phyloP scores from a whole-genome alignment of 2,329 filamentous ascomycete species.

The Ceratocystis smalleyi region DNA sequence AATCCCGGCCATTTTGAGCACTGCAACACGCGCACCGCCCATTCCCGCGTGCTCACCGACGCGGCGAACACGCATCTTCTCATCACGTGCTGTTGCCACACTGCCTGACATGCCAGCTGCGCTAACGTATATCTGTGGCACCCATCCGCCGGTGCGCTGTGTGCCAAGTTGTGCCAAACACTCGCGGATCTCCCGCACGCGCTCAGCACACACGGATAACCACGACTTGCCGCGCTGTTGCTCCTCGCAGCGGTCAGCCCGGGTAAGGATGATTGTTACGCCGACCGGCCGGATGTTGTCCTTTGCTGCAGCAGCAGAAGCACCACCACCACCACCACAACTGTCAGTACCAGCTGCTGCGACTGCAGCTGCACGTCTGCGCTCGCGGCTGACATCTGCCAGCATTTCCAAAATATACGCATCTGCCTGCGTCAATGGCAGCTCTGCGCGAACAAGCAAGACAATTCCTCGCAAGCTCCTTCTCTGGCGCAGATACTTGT shows the following conservation, averaged over 20 bases:
- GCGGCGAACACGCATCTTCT: slow-evolving; percentile 19
- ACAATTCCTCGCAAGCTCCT: slow-evolving; percentile 36
- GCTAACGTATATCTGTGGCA: slow-evolving; percentile 25
- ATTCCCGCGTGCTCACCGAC: slow-evolving; percentile 23
- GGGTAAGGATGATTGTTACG: slow-evolving; percentile 39
- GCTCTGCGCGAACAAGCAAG: slow-evolving; percentile 38
- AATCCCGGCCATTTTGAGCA: slow-evolving; percentile 29
- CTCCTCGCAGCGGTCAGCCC: slow-evolving; percentile 35
- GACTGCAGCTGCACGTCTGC: not conserved
- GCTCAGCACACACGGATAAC: slow-evolving; percentile 19
- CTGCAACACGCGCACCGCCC: slow-evolving; percentile 27
- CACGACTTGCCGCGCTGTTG: slow-evolving; percentile 18
- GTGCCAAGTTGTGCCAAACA: slow-evolving; percentile 19
- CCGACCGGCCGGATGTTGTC: not conserved
- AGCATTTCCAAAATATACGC: slow-evolving; percentile 33
- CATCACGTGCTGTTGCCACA: slow-evolving; percentile 19
- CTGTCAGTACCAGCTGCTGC: not conserved
- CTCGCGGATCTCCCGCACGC: slow-evolving; percentile 22
- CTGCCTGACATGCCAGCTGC: slow-evolving; percentile 26
- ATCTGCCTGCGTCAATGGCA: slow-evolving; percentile 35
- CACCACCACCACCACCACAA: not conserved
- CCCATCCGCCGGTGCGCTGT: slow-evolving; percentile 23
- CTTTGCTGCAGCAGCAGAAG: too few species aligned
- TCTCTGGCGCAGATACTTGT: slow-evolving; percentile 34
- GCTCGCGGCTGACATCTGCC: slow-evolving; percentile 28